A percentile compares a stretch with the other conserved stretches of the same genome.
phyloP scores from a whole-genome alignment of 2,329 filamentous ascomycete species.

The Aspergillus brunneoviolaceus region DNA sequence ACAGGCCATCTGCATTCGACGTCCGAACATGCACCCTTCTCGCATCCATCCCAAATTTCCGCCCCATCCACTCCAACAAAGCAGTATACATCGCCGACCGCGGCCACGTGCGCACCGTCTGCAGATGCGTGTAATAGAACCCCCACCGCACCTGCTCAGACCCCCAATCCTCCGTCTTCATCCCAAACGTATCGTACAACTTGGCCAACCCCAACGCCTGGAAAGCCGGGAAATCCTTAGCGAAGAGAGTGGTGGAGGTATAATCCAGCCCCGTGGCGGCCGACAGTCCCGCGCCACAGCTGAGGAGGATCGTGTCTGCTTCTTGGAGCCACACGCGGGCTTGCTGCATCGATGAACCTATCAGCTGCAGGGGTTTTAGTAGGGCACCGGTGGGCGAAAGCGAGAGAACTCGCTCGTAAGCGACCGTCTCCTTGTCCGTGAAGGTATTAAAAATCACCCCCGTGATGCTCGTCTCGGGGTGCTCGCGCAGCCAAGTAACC shows the following conservation, averaged over 20 bases:
- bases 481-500: slow-evolving; percentile 12
- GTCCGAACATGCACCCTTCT: slow-evolving; percentile 20
- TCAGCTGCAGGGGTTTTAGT: not conserved
- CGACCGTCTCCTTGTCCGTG: slow-evolving; percentile 14
- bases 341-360: slow-evolving; percentile 11
- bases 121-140: too few relatives aligned
- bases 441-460: slow-evolving; percentile 26
- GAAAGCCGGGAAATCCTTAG: not conserved
- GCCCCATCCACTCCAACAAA: slow-evolving; percentile 2
- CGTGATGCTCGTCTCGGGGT: slow-evolving; percentile 18
- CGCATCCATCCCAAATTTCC: not conserved
- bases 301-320: slow-evolving; percentile 22
- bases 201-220: too few relatives aligned
- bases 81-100: slow-evolving; percentile 9
- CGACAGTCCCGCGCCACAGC: slow-evolving; percentile 23
- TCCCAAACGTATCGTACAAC: too few relatives aligned
- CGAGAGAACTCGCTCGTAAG: slow-evolving; percentile 9
- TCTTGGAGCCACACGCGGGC: slow-evolving; percentile 14
- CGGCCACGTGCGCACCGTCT: slow-evolving; percentile 10
- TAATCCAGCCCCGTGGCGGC: slow-evolving; percentile 26
- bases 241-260: slow-evolving; percentile 24
- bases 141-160: too few relatives aligned
- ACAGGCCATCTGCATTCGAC: slow-evolving; percentile 23
- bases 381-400: not conserved
- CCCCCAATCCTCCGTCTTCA: too few relatives aligned